Evolutionary conservation across 805 yeast genomes (phyloP).

Genomic region (Kazachstania kunashirensis): DNA sequence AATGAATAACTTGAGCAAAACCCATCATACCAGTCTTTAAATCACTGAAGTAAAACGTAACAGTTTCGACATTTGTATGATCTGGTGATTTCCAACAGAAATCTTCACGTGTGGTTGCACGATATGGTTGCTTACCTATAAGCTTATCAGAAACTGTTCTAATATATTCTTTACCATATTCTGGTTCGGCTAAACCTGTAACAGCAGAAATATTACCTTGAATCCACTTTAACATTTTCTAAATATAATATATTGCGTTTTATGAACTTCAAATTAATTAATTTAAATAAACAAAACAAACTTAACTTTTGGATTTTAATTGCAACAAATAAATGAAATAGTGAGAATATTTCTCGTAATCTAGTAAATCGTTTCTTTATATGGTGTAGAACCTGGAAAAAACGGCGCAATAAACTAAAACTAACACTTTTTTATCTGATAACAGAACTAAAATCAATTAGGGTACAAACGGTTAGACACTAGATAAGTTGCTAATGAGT

Average conservation of each 20-base stretch:
- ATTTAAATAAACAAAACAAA: no score
- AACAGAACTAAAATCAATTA: no score
- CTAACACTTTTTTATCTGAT: no score
- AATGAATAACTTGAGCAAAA: slow-evolving; percentile 90
- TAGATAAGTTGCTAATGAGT: no score
- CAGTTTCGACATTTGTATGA: slow-evolving; percentile 90
- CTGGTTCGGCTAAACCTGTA: slow-evolving; percentile 96
- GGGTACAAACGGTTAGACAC: no score
- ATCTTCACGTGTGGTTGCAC: slow-evolving; percentile 55
- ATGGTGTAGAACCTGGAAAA: no score
- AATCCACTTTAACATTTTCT: slow-evolving; percentile 64
- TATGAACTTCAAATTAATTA: no score
- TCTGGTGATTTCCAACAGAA: slow-evolving; percentile 65
- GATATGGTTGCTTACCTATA: slow-evolving; percentile 46
- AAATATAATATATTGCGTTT: neutral
- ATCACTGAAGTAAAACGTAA: slow-evolving; percentile 76
- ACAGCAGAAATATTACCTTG: slow-evolving; percentile 85
- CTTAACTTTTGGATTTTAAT: no score
- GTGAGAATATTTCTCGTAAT: no score
- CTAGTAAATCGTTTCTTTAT: no score
- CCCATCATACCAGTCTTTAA: slow-evolving; percentile 58
- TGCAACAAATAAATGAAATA: no score
- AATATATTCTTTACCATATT: slow-evolving; percentile 86
- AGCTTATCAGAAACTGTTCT: slow-evolving; percentile 67
- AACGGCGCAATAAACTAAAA: no score